Base-by-base conservation (phyloP, 2,329 filamentous ascomycete genomes). In the Fusarium begoniae region DNA sequence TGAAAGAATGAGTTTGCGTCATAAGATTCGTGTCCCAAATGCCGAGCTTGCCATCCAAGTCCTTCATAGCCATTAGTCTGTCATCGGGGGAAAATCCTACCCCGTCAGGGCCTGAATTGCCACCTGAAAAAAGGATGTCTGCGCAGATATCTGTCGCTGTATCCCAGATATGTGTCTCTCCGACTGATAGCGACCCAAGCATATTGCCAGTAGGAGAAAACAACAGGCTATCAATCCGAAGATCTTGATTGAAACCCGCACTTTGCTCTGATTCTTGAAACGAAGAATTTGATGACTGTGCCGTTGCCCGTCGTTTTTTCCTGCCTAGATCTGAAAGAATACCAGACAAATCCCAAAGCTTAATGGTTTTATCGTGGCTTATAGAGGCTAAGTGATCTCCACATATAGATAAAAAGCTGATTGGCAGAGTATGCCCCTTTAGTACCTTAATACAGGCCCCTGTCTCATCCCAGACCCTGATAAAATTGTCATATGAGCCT, bases 311-410 rank as follows among this genome's bases (percentile, higher is more conserved):
- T 3, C 13, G 20, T 11, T 22, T 17, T 13, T 28, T 18, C 26
- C 6, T 22, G 8, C 5, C 1, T 15, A 11, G 26, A 20, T 6
- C 9, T 2, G 18, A 4, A 15, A 11, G 2, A 17, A 22, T 15
- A 5, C 17, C 9, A 22, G 45, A 30, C 5, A 48, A 48, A 3
- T 30, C 45, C 45, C 45, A 48, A 48, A 48, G 26, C 26, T 22
- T 48, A 1, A 48, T 4, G 5, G 13, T 22, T 5, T 1, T 4
- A 22, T 48, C 45, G 0, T 0, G 0, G 6, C 45, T 11, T 12
- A 5, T 6, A 15, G 45, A 28, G 3, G 20, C 45, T 3, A 48
- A 3, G 8, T 30, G 8, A 3, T 11, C 11, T 3, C 6, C 13
- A 28, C 13, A 47, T 3, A 28, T 13, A 5, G 45, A 15, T 2